Evolutionary conservation across 768 basidiomycete species (phyloP), one percentile per base, ranked within the genome.

Genomic region (Russula virescens): DNA sequence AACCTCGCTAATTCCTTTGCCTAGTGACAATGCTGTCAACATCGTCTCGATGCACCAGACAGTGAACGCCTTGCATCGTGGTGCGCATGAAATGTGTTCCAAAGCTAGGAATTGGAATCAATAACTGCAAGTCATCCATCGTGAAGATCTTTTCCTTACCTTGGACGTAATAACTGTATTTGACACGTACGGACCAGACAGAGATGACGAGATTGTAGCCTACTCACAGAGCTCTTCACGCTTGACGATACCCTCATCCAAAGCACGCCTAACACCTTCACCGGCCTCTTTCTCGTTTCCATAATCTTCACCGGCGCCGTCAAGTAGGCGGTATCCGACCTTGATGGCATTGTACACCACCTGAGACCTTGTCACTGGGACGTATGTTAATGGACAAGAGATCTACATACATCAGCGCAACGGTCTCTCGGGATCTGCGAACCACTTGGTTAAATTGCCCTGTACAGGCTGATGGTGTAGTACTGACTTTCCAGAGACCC

Each of bases 241-340:
- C 75, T 89, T 92, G 61, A 96, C 88, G 42, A 94, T 71, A 16
- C 93, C 91, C 8, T 92, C 90, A 45, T 76, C 72, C 66, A 94
- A 81, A n/a, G 91, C 92, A 16, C 85, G 83, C 56, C 78, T 80
- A 61, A 94, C 80, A 66, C 92, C 92, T 69, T 85, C 80, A 1
- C 89, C 91, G 5, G 88, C 87, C 73, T 93, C 85, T 69, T 86
- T 89, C 75, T 96, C 94, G 66, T 96, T 95, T 9, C 89, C 92
- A 72, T 93, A 94, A 75, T 91, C 31, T 31, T 31, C 90, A 67
- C 84, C 83, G 35, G 91, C 91, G 63, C 89, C 87, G 60, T 94
- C 92, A 59, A 96, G 79, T 58, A 96, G 87, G 64, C 93, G 85
- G 72, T 92, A 94, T 0, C 94, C 93, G 26, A 80, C 78, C 73